phyloP scores from a whole-genome alignment of 129 eudicot species.

The Flaveria bidentis region DNA sequence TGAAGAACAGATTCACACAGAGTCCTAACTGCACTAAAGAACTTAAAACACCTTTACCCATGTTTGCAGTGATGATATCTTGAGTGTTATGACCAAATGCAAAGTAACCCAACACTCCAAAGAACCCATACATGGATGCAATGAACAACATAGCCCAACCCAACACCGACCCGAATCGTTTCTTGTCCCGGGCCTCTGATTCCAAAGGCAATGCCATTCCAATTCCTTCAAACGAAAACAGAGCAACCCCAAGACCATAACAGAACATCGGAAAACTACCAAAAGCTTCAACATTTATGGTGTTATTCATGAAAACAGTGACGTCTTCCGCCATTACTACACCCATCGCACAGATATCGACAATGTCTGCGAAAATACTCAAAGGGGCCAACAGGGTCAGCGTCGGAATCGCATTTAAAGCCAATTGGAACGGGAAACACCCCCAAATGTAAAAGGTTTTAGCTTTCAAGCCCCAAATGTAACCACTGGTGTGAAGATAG shows the following conservation, averaged over 20 bases:
- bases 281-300: conserved; percentile 34
- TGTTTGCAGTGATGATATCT: conserved; percentile 53
- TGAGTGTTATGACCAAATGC: conserved; percentile 56
- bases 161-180: conserved; percentile 38
- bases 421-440: conserved; percentile 56
- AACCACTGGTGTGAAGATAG: conserved; percentile 18
- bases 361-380: conserved; percentile 64
- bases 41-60: conserved; percentile 51
- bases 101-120: conserved; percentile 55
- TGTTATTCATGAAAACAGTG: conserved; percentile 3
- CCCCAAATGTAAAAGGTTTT: conserved; percentile 51
- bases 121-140: conserved; percentile 48
- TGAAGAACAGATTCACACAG: conserved; percentile 55
- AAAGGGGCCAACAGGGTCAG: conserved; percentile 62
- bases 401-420: conserved; percentile 56
- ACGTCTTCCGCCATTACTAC: conserved; percentile 51
- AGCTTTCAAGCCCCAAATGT: conserved; percentile 37
- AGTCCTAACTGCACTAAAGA: conserved; percentile 52
- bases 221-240: conserved; percentile 60
- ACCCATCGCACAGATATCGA: conserved; percentile 53
- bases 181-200: conserved; percentile 50
- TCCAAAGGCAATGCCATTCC: conserved; percentile 69
- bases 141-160: conserved; percentile 50
- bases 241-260: conserved; percentile 59
- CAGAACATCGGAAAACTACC: conserved; percentile 43